Evolutionary conservation across 2,329 filamentous ascomycete genomes (phyloP), one percentile per base, ranked within the genome.

Genomic region (Phaeoacremonium minimum): DNA sequence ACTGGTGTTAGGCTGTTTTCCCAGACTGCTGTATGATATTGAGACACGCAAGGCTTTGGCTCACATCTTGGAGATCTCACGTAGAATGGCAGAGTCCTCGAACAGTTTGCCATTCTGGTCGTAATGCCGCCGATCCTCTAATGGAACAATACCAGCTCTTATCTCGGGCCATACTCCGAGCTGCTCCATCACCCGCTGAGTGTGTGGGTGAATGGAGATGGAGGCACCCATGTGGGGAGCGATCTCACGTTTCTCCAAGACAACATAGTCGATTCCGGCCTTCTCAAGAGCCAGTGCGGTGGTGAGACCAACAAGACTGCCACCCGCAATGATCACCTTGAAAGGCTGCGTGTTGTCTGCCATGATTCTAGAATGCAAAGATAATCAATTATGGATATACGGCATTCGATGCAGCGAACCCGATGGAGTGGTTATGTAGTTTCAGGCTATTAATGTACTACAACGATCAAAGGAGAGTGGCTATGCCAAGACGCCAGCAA

Each of bases 181-280:
- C 34, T 47, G 45, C 9, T 43, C 37, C 18, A 45, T 30, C 5
- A 45, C 36, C 6, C 37, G 29, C 28, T 32, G 19, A 18, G 36
- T 33, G 9, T 40, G 22, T 8, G 28, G 33, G 14, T 35, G 32
- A 2, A 38, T 36, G 4, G 35, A 35, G 14, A 48, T 42, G 18
- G 46, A 45, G 20, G 36, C 39, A 17, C 46, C 46, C 12, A 46
- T 15, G 16, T 42, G 33, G 5, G 46, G 44, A n/a, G 46, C 46
- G 14, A 48, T 40, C 14, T 43, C 46, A 7, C 44, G 35, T 28
- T 39, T 46, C 34, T 48, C 46, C 28, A 48, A 43, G 14, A 48
- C 18, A n/a, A 46, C 26, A 28, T 32, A 46, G 26, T 43, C 38
- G 17, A 46, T 40, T 13, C 40, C 44, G 7, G 44, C 42, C 32